Conservation (phyloP, 257 asterid genomes). For the Capsicum rhomboideum region DNA sequence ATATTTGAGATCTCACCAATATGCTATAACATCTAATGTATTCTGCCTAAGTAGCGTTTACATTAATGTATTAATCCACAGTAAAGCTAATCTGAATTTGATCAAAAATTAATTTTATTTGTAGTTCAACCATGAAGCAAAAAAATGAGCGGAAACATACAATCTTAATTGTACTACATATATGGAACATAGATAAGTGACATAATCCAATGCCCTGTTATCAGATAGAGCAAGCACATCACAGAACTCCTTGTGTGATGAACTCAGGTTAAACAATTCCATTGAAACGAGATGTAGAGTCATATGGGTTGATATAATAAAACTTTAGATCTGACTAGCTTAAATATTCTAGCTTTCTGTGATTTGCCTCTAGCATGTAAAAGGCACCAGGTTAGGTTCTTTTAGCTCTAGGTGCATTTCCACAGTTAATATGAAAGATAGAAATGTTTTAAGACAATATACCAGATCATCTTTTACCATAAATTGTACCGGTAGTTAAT, state of each 20-base stretch:
- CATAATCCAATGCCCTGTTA: conserved; percentile 85
- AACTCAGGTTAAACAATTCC: too few species aligned
- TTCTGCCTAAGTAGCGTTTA: not conserved
- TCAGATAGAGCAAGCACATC: conserved; percentile 75
- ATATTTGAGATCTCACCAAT: not conserved
- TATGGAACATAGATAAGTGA: conserved; percentile 61
- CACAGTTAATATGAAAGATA: conserved; percentile 54
- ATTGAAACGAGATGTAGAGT: too few species aligned
- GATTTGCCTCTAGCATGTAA: too few species aligned
- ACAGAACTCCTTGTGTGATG: too few species aligned
- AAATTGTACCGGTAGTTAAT: conserved; percentile 54
- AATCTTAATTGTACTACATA: conserved; percentile 63
- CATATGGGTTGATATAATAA: too few species aligned
- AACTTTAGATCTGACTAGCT: too few species aligned
- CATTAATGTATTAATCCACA: not conserved
- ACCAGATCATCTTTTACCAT: conserved; percentile 57
- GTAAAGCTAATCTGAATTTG: not conserved
- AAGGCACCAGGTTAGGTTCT: too few species aligned
- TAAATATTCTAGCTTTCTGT: too few species aligned
- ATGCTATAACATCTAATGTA: not conserved
- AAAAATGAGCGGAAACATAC: conserved; percentile 37
- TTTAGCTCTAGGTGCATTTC: too few species aligned
- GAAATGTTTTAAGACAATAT: conserved; percentile 42
- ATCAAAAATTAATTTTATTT: not conserved
- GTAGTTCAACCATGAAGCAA: not conserved